Conservation (phyloP, 23 red algal genomes). For the Agarophyton chilense region DNA sequence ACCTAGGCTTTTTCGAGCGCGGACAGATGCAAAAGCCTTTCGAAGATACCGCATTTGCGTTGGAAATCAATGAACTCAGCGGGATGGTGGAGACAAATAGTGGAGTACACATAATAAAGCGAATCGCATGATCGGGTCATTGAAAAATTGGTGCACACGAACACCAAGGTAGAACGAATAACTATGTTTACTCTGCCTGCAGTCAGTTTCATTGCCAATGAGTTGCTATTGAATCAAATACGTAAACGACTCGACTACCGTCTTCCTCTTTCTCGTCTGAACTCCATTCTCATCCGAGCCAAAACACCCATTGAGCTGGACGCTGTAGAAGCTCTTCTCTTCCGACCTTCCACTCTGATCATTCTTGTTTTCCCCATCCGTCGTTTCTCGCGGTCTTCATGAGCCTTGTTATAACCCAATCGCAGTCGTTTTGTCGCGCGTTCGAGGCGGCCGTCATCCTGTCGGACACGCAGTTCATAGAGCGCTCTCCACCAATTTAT, state of each 20-base stretch:
- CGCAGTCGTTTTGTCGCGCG: constrained; percentile 13
- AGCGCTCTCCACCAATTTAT: constrained; percentile 44
- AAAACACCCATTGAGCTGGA: background rate
- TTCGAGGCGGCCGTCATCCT: background rate
- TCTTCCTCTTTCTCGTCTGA: background rate
- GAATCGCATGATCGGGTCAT: constrained; percentile 34
- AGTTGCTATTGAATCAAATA: background rate
- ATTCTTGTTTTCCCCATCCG: background rate
- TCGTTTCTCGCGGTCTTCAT: constrained; percentile 23
- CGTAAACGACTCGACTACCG: constrained; percentile 1
- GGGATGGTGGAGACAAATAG: constrained; percentile 82
- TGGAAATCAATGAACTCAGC: constrained; percentile 80
- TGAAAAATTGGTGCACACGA: background rate
- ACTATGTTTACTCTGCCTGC: background rate
- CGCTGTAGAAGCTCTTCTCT: background rate
- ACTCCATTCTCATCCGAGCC: constrained; percentile 12
- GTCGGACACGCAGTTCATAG: constrained; percentile 23
- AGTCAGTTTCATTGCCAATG: background rate
- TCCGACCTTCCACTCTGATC: background rate
- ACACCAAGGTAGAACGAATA: background rate
- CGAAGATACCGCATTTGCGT: constrained; percentile 75
- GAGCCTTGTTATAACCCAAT: constrained; percentile 17
- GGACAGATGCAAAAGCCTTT: constrained; percentile 87
- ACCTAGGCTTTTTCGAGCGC: constrained; percentile 77
- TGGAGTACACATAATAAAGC: constrained; percentile 85